Percentiles rank a stretch among this genome's conserved stretches.
Evolutionary conservation across 768 basidiomycete species (phyloP).

Genomic region (Mycena vulgaris): DNA sequence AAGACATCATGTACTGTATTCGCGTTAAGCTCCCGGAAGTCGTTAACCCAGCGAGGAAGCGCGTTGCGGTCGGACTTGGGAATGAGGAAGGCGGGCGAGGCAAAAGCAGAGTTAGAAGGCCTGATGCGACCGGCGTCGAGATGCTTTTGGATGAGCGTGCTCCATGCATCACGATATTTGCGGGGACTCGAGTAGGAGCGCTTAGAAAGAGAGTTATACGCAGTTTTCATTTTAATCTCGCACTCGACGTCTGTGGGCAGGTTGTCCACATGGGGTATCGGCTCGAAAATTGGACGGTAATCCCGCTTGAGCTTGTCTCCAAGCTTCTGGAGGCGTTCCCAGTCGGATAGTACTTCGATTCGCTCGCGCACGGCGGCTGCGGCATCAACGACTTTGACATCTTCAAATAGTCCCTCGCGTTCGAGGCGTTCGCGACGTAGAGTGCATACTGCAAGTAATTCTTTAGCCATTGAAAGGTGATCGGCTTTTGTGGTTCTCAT

Average conservation of each 20-base stretch:
- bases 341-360: background rate
- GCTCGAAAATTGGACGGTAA: conserved; percentile 39
- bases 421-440: background rate
- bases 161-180: conserved; percentile 51
- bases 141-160: conserved; percentile 45
- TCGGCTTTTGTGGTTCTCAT: background rate
- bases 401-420: background rate
- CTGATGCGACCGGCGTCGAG: conserved; percentile 47
- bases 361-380: conserved; percentile 9
- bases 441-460: background rate
- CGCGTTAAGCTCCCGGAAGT: conserved; percentile 44
- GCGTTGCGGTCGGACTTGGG: conserved; percentile 47
- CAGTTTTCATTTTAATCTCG: conserved; percentile 40
- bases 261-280: conserved; percentile 39
- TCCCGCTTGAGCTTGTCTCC: conserved; percentile 17
- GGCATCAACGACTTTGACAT: background rate
- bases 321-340: background rate
- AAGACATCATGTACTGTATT: conserved; percentile 43
- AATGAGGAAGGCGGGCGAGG: conserved; percentile 51
- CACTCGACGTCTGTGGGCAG: conserved; percentile 42
- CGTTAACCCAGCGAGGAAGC: conserved; percentile 46
- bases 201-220: conserved; percentile 32
- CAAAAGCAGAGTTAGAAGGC: conserved; percentile 41
- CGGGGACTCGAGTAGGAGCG: conserved; percentile 46
- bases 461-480: background rate